phyloP scores from a whole-genome alignment of 306 rosid species.

The Dryas drummondii region DNA sequence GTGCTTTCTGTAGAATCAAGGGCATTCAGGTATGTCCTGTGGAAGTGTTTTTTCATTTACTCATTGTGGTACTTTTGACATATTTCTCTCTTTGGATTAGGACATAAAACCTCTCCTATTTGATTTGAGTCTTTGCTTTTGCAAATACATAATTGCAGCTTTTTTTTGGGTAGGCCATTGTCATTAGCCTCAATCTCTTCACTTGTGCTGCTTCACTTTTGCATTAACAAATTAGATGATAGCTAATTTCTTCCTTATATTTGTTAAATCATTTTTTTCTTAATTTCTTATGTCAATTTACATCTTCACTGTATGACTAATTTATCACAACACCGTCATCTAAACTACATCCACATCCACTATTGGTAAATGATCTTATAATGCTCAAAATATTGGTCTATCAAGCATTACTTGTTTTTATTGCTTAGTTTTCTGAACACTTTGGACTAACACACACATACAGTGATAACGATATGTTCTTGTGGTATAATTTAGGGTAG shows the following conservation, averaged over 20 bases:
- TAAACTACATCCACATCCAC: not conserved
- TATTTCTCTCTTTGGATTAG: not conserved
- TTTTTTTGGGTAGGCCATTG: not conserved
- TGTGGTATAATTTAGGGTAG: not conserved
- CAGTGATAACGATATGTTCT: not conserved
- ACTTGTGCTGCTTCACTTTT: not conserved
- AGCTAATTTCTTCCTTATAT: conserved; percentile 12
- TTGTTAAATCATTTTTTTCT: conserved; percentile 11
- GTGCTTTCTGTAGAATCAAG: not conserved
- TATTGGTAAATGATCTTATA: not conserved
- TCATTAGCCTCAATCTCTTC: not conserved
- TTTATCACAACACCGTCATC: not conserved
- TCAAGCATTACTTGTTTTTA: not conserved
- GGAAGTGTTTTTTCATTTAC: not conserved
- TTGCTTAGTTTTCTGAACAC: not conserved
- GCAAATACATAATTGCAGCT: not conserved
- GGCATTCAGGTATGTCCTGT: not conserved
- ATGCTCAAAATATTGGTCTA: conserved; percentile 2
- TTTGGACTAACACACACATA: not conserved
- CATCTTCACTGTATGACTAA: not conserved
- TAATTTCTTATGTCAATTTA: not conserved
- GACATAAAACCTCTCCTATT: not conserved
- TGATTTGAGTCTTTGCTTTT: not conserved
- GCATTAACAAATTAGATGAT: not conserved
- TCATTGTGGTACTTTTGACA: not conserved